Evolutionary conservation across 352 stramenopile genomes (phyloP).

Genomic region (Phytophthora ramorum): DNA sequence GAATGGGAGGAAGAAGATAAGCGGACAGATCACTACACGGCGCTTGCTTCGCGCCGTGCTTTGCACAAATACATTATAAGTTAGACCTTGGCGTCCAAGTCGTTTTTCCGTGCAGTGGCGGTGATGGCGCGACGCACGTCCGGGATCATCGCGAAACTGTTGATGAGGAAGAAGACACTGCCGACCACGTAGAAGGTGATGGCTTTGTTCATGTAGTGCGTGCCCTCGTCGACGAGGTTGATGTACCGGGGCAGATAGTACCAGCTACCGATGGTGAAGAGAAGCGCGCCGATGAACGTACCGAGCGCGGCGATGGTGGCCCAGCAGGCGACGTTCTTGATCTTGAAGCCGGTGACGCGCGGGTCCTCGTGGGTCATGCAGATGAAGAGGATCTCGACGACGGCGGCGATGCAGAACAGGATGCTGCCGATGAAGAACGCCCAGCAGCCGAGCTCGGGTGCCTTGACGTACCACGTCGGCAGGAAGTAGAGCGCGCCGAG

Average conservation of each 20-base stretch:
- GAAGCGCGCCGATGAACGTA: constrained; percentile 69
- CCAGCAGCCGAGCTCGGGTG: constrained; percentile 73
- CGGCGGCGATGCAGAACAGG: constrained; percentile 63
- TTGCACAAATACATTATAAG: constrained; percentile 26
- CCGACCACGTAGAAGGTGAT: constrained; percentile 80
- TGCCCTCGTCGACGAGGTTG: constrained; percentile 57
- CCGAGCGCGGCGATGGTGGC: constrained; percentile 50
- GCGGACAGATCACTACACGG: constrained; percentile 13
- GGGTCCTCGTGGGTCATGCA: constrained; percentile 64
- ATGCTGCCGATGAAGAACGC: constrained; percentile 78
- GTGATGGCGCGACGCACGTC: constrained; percentile 59
- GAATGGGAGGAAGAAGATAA: not conserved
- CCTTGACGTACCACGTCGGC: constrained; percentile 72
- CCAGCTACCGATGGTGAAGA: constrained; percentile 83
- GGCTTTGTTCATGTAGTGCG: constrained; percentile 76
- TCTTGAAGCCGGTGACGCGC: constrained; percentile 48
- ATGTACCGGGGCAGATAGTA: constrained; percentile 87
- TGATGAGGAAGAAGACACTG: constrained; percentile 84
- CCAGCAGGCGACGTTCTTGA: constrained; percentile 69
- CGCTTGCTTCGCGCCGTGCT: constrained; percentile 15
- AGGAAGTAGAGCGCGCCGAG: constrained; percentile 85
- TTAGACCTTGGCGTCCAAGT: constrained; percentile 38
- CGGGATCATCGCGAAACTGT: constrained; percentile 61
- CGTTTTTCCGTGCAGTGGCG: constrained; percentile 15
- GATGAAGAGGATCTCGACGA: constrained; percentile 75